Percentiles rank a stretch among this genome's conserved stretches.
Conservation (phyloP, 2,329 filamentous ascomycete genomes). For the Aspergillus brunneoviolaceus region DNA sequence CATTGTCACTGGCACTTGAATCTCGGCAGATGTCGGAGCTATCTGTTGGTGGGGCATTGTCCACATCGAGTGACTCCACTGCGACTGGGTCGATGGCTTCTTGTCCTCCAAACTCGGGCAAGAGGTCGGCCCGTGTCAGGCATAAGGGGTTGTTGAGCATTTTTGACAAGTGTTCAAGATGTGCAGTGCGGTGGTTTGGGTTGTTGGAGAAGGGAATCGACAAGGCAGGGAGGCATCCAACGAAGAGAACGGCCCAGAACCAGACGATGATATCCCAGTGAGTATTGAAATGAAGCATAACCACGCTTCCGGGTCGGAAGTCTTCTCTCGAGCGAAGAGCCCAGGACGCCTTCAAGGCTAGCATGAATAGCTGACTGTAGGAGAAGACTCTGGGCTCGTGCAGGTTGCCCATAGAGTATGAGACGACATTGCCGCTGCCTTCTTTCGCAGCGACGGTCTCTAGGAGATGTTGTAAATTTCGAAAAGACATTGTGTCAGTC, state of each 20-base stretch:
- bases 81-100: constrained; percentile 6
- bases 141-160: constrained; percentile 12
- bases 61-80: constrained; percentile 6
- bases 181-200: constrained; percentile 25
- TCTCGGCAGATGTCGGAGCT: background rate
- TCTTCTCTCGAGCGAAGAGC: constrained; percentile 6
- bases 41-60: background rate
- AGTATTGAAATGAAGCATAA: constrained; percentile 35
- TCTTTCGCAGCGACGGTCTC: constrained; percentile 4
- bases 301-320: background rate
- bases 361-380: constrained; percentile 9
- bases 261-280: constrained; percentile 41
- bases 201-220: constrained; percentile 35
- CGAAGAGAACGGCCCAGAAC: constrained; percentile 43
- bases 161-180: constrained; percentile 32
- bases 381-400: constrained; percentile 1
- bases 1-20: constrained; percentile 14
- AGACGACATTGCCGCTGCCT: constrained; percentile 10
- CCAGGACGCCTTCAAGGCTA: constrained; percentile 12
- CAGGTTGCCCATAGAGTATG: constrained; percentile 8
- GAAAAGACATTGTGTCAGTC: constrained; percentile 8
- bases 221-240: constrained; percentile 40
- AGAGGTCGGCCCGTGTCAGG: constrained; percentile 4
- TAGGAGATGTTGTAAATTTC: constrained; percentile 14
- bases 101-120: constrained; percentile 12